Evolutionary conservation across 1,284 basidiomycete species (phyloP).

Genomic region (Cutaneotrichosporon mucoides): DNA sequence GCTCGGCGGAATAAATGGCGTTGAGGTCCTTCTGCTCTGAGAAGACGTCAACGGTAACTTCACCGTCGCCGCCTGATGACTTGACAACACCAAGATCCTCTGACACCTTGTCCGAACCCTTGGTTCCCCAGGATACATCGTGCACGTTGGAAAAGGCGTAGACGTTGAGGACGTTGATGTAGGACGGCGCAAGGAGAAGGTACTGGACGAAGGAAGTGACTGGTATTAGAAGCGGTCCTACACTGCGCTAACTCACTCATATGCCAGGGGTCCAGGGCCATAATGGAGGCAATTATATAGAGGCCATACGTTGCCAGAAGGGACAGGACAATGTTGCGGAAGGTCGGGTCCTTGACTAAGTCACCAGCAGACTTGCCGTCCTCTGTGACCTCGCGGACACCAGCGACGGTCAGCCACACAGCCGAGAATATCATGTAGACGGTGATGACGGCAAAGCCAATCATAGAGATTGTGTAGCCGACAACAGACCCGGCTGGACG

Average conservation of each 20-base stretch:
- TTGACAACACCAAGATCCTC: constrained; percentile 80
- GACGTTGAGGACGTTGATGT: constrained; percentile 78
- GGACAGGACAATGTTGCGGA: constrained; percentile 57
- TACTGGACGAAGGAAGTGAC: constrained; percentile 62
- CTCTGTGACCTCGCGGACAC: constrained; percentile 59
- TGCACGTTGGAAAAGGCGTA: constrained; percentile 79
- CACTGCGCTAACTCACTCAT: background rate
- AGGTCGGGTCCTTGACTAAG: constrained; percentile 58
- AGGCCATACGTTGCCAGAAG: constrained; percentile 75
- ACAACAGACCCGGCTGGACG: constrained; percentile 73
- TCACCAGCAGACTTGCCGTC: constrained; percentile 32
- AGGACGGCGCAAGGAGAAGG: constrained; percentile 69
- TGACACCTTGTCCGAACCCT: constrained; percentile 78
- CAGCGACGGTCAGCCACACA: constrained; percentile 77
- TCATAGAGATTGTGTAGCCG: constrained; percentile 72
- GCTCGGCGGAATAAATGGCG: constrained; percentile 76
- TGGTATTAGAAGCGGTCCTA: background rate
- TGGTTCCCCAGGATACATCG: constrained; percentile 70
- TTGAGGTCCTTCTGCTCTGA: constrained; percentile 81
- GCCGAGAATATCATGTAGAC: constrained; percentile 69
- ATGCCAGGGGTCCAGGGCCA: constrained; percentile 59
- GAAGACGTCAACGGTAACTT: constrained; percentile 76
- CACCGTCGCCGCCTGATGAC: constrained; percentile 48
- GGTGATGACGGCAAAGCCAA: constrained; percentile 83
- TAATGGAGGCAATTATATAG: constrained; percentile 70